Base-by-base conservation (phyloP, 2,329 filamentous ascomycete genomes). In the Aspergillus quadrilineatus region DNA sequence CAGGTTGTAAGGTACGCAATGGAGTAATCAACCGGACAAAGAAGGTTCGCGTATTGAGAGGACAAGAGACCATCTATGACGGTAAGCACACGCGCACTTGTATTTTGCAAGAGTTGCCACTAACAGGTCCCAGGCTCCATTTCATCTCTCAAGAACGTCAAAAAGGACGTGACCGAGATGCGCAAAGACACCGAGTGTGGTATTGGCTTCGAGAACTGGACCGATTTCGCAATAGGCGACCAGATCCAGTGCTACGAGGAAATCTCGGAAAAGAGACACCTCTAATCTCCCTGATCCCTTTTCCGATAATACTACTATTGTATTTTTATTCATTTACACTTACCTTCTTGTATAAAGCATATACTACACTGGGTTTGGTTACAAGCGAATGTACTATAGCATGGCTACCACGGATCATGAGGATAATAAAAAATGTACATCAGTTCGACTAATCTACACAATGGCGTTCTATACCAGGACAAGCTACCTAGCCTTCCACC, bases 151-250 rank as follows among this genome's bases (percentile, higher is more conserved):
- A 97, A 94, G 77, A 89, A 95, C 67, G 85, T 89, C 72, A 97
- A 97, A 81, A 95, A 95, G 72, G 90, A 97, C 63, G 89, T 94
- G 30, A 79, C 80, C 45, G 90, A 96, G 69, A 94, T 96, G 86
- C 86, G 86, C 67, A 97, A 96, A 76, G 92, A 92, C 57, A 85
- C 83, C n/a, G 94, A 99, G 75, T 99, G 94, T 67, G 94, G 94
- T 63, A 87, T 99, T 63, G 86, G 85, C 51, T 93, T 99, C 67
- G 85, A 88, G 3, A 82, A 80, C 32, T 99, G 91, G 85, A 81
- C 88, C 47, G 89, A 85, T 22, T 89, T 97, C 70, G 73, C 87
- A 67, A 79, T 85, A 12, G 94, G 93, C 29, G 94, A 99, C 75
- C 84, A 88, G 72, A 83, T 99, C 60, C 94, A 97, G 77, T 87